These are phyloP conservation scores for Cordyceps fumosorosea DNA, from an alignment of 2,329 filamentous ascomycete species.

Conservation along the genomic window DNA sequence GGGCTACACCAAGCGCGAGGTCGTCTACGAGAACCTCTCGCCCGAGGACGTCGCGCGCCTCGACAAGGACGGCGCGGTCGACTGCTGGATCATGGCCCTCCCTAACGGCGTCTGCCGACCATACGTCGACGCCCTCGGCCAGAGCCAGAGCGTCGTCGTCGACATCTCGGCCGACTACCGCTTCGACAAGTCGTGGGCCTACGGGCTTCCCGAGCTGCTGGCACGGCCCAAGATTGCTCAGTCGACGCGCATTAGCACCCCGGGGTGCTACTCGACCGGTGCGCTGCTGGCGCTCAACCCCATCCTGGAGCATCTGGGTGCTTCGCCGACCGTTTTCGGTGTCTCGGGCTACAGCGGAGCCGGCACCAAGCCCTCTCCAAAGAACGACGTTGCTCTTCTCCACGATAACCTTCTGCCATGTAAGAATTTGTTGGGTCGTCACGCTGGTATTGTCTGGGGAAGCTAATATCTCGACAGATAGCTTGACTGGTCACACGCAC, in stretches of 20 bases:
- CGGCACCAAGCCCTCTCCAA: constrained; percentile 86
- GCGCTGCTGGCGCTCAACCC: constrained; percentile 86
- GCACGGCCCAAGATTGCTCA: constrained; percentile 69
- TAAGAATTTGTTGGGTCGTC: background rate
- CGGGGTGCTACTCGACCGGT: constrained; percentile 91
- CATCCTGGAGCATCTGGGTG: constrained; percentile 67
- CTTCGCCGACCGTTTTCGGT: constrained; percentile 77
- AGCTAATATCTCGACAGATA: background rate
- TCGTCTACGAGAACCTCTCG: constrained; percentile 85
- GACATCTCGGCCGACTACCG: constrained; percentile 97
- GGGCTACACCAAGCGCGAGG: constrained; percentile 85
- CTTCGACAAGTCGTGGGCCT: constrained; percentile 80
- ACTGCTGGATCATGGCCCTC: constrained; percentile 97
- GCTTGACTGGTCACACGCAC: constrained; percentile 78
- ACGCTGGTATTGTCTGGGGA: background rate
- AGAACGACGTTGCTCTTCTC: constrained; percentile 82
- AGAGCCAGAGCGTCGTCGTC: constrained; percentile 67
- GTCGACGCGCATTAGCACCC: constrained; percentile 80
- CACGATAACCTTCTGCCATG: constrained; percentile 82
- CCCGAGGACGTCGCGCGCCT: constrained; percentile 81
- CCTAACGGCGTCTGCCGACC: constrained; percentile 94
- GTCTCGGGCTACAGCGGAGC: constrained; percentile 92
- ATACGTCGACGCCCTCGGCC: constrained; percentile 79
- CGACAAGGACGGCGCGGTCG: constrained; percentile 76
- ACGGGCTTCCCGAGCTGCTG: constrained; percentile 81